phyloP scores from a whole-genome alignment of 2,329 filamentous ascomycete species.

The Fusarium humuli region DNA sequence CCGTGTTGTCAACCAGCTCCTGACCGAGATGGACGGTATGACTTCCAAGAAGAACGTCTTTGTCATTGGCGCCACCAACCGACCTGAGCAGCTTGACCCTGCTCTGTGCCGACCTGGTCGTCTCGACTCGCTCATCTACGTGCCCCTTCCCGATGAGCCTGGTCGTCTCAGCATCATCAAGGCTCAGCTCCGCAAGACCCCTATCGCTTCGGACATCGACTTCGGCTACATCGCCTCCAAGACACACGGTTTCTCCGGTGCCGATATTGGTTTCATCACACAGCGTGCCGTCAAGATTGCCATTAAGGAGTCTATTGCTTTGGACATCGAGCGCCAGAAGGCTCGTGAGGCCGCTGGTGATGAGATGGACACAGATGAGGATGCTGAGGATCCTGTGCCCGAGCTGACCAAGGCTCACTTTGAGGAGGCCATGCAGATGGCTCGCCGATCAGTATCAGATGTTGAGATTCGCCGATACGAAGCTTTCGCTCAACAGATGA shows the following conservation, averaged over 20 bases:
- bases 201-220: conserved; percentile 87
- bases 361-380: conserved; percentile 77
- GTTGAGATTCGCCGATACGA: conserved; percentile 99
- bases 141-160: conserved; percentile 91
- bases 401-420: conserved; percentile 97
- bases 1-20: conserved; percentile 99
- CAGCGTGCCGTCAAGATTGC: conserved; percentile 99
- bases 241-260: conserved; percentile 99
- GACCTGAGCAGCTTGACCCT: conserved; percentile 98
- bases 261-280: conserved; percentile 98
- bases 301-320: conserved; percentile 94
- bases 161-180: conserved; percentile 91
- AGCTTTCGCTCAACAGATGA: conserved; percentile 98
- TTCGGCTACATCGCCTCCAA: conserved; percentile 92
- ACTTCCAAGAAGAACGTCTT: conserved; percentile 99
- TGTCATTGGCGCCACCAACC: conserved; percentile 98
- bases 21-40: conserved; percentile 99
- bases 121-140: conserved; percentile 98
- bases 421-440: conserved; percentile 97
- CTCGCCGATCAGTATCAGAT: conserved; percentile 92
- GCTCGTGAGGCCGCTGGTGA: conserved; percentile 87
- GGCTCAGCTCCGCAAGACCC: conserved; percentile 98
- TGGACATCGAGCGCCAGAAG: conserved; percentile 91
- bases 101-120: conserved; percentile 97
- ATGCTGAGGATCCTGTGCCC: conserved; percentile 90